Conservation (phyloP, 2,329 filamentous ascomycete species). For the Diaporthe amygdali region DNA sequence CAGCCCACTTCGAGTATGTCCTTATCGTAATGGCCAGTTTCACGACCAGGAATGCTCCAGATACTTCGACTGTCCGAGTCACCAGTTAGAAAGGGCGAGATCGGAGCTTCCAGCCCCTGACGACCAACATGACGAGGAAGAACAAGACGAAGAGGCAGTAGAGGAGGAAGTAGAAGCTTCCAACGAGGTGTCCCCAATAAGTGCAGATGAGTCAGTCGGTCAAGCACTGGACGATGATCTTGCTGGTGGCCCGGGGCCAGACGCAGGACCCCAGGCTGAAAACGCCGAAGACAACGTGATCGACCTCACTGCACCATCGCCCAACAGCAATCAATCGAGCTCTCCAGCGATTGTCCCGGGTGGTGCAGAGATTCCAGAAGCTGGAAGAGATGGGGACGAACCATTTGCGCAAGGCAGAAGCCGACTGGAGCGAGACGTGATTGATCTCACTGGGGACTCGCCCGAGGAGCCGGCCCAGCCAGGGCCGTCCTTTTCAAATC, state of each 20-base stretch:
- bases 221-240: background rate
- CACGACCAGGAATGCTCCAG: constrained; percentile 51
- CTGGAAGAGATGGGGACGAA: background rate
- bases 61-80: constrained; percentile 56
- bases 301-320: constrained; percentile 16
- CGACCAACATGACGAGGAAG: constrained; percentile 31
- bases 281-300: constrained; percentile 7
- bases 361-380: background rate
- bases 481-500: constrained; percentile 2
- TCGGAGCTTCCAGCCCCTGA: constrained; percentile 30
- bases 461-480: background rate
- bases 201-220: background rate
- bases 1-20: constrained; percentile 35
- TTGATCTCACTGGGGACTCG: constrained; percentile 24
- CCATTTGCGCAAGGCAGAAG: background rate
- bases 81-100: constrained; percentile 43
- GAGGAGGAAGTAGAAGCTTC: background rate
- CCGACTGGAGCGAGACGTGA: constrained; percentile 13
- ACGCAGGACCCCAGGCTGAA: background rate
- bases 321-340: background rate
- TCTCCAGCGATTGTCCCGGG: background rate
- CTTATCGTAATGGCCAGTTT: constrained; percentile 43
- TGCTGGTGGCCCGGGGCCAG: background rate
- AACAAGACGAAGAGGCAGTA: constrained; percentile 21
- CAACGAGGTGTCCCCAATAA: constrained; percentile 20